Evolutionary conservation across 495 filamentous ascomycete genomes (phyloP).

Genomic region (Hypoxylon subgilvum): DNA sequence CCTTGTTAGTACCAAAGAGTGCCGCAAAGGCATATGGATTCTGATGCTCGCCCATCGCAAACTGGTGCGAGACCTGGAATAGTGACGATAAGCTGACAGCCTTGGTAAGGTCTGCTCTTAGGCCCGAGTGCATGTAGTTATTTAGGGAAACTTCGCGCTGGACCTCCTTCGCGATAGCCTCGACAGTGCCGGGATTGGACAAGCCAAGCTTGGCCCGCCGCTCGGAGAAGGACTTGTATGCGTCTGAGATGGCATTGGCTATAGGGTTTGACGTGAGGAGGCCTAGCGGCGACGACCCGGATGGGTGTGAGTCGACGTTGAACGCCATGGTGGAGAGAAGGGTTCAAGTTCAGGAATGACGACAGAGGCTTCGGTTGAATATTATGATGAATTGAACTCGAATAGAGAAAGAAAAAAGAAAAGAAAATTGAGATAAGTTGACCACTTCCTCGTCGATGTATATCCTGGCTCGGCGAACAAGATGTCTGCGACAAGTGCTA

Average conservation of each 20-base stretch:
- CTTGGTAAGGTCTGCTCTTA: constrained; percentile 95
- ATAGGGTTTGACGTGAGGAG: constrained; percentile 77
- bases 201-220: constrained; percentile 85
- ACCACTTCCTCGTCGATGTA: constrained; percentile 1
- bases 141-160: constrained; percentile 92
- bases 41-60: constrained; percentile 87
- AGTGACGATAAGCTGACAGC: constrained; percentile 88
- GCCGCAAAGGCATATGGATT: constrained; percentile 94
- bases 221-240: constrained; percentile 81
- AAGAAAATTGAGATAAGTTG: no score
- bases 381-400: neutral
- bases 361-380: constrained; percentile 8
- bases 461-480: neutral
- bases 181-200: constrained; percentile 88
- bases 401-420: neutral
- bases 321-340: constrained; percentile 48
- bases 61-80: constrained; percentile 97
- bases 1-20: constrained; percentile 89
- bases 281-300: constrained; percentile 62
- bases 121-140: constrained; percentile 92
- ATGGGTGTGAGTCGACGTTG: constrained; percentile 44
- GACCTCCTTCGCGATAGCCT: constrained; percentile 89
- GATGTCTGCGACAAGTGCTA: constrained; percentile 1
- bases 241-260: constrained; percentile 70
- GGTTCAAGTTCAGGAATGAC: constrained; percentile 23